A percentile compares a stretch with the other conserved stretches of the same genome.
Evolutionary conservation across 495 filamentous ascomycete genomes (phyloP).

Genomic region (Penicillium paradoxum): DNA sequence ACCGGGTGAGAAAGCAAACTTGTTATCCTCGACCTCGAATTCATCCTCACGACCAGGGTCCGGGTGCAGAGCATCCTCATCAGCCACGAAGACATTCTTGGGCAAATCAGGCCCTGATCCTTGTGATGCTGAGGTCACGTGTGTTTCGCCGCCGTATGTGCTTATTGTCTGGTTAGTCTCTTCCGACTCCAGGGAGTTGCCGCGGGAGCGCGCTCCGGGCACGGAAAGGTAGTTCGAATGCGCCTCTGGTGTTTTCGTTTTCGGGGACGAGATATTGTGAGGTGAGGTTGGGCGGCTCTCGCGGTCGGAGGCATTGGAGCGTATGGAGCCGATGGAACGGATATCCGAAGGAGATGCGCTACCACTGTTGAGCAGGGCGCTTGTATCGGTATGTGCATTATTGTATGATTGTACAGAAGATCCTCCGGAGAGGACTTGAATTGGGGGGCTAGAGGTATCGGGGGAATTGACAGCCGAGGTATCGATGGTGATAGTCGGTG

Average conservation of each 20-base stretch:
- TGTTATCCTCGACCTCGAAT: conserved; percentile 70
- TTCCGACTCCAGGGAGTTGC: conserved; percentile 62
- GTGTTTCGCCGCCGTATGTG: conserved; percentile 50
- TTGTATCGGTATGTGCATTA: conserved; percentile 39
- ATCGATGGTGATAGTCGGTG: conserved; percentile 72
- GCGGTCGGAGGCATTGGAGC: conserved; percentile 60
- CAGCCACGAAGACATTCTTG: conserved; percentile 40
- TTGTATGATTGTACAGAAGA: conserved; percentile 39
- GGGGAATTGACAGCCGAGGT: conserved; percentile 58
- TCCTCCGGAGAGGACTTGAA: conserved; percentile 29
- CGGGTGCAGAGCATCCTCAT: conserved; percentile 59
- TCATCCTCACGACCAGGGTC: conserved; percentile 68
- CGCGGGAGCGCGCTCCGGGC: conserved; percentile 55
- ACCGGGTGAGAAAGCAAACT: conserved; percentile 77
- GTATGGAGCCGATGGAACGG: conserved; percentile 48
- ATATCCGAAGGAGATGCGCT: conserved; percentile 54
- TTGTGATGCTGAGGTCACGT: conserved; percentile 33
- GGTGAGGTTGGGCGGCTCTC: conserved; percentile 79
- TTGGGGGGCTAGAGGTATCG: conserved; percentile 21
- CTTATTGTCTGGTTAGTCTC: conserved; percentile 46
- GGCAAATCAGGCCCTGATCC: conserved; percentile 32
- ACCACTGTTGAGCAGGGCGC: conserved; percentile 39
- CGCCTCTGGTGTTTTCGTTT: conserved; percentile 43
- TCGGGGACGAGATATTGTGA: conserved; percentile 79
- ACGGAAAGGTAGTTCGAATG: conserved; percentile 59